Evolutionary conservation across 495 filamentous ascomycete species (phyloP).

Genomic region (Xylaria venustula): DNA sequence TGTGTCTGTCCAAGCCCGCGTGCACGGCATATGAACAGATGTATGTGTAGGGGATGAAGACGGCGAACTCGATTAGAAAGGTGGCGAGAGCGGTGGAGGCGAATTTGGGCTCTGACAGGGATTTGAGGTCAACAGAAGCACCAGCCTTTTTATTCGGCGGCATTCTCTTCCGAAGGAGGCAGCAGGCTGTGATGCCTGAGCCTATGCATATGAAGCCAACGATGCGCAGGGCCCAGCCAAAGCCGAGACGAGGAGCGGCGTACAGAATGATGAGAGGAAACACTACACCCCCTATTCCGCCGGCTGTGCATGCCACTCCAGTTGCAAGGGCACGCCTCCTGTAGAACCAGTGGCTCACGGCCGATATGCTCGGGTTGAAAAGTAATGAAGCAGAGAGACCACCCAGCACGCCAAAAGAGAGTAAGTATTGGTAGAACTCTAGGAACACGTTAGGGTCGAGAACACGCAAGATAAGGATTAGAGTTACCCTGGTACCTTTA

Average conservation of each 20-base stretch:
- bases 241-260: constrained; percentile 51
- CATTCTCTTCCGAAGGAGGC: constrained; percentile 5
- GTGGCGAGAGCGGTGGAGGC: constrained; percentile 9
- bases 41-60: constrained; percentile 39
- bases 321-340: constrained; percentile 58
- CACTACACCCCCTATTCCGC: constrained; percentile 59
- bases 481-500: constrained; percentile 27
- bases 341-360: constrained; percentile 66
- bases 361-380: constrained; percentile 58
- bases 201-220: constrained; percentile 58
- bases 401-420: constrained; percentile 56
- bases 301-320: constrained; percentile 62
- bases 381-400: constrained; percentile 58
- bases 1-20: constrained; percentile 48
- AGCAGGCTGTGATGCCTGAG: constrained; percentile 28
- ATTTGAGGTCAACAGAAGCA: constrained; percentile 8
- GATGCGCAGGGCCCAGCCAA: constrained; percentile 57
- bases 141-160: constrained; percentile 10
- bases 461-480: background rate
- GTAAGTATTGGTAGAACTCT: constrained; percentile 66
- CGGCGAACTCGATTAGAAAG: constrained; percentile 46
- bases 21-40: constrained; percentile 21
- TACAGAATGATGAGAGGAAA: constrained; percentile 57
- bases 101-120: constrained; percentile 5
- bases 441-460: constrained; percentile 30